Base-by-base conservation (phyloP, 331 rosid genomes). In the Arachis monticola region DNA sequence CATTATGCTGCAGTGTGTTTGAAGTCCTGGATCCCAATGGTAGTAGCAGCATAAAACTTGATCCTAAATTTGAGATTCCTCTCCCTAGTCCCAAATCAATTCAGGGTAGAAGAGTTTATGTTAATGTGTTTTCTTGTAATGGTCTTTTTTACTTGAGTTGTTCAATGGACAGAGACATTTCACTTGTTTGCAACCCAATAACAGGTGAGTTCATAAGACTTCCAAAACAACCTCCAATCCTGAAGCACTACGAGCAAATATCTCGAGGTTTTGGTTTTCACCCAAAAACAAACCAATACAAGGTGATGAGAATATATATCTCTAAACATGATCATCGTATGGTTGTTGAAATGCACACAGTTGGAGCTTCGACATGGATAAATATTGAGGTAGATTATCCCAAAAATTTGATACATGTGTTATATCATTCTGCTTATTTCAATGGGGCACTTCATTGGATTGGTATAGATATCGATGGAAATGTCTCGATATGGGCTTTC, bases 361-460 rank as follows among this genome's bases (percentile, higher is more conserved):
- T 79, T 4, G 86, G 83, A 2, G 59, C 77, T 27, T 53, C 47
- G 6, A 52, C 66, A 47, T 85, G 87, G 89, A 68, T 67, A 35
- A 52, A 8, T 67, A 10, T 74, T 57, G 77, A 17, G 42, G 8
- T 3, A 0, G 51, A 30, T 35, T 35, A 35, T 13, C 67, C 59
- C 0, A 31, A 1, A 6, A 3, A 2, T 5, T 6, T 1, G 7
- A 0, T 4, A 2, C 4, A 2, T 9, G 8, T 5, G 2, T 10
- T 47, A 30, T 27, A 47, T 69, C 13, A 35, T 51, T 48, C 82
- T 4, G 69, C 64, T 9, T 79, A 32, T 59, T 10, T 77, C 10
- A 41, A 74, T 62, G 84, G 84, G 14, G 63, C 60, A 3, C 59
- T 85, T 70, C 78, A 85, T 27, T 83, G 82, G 81, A 68, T 80